These are phyloP conservation scores for Chloris gayana DNA, from an alignment of 176 grass and related monocot species.

Conservation along the genomic window DNA sequence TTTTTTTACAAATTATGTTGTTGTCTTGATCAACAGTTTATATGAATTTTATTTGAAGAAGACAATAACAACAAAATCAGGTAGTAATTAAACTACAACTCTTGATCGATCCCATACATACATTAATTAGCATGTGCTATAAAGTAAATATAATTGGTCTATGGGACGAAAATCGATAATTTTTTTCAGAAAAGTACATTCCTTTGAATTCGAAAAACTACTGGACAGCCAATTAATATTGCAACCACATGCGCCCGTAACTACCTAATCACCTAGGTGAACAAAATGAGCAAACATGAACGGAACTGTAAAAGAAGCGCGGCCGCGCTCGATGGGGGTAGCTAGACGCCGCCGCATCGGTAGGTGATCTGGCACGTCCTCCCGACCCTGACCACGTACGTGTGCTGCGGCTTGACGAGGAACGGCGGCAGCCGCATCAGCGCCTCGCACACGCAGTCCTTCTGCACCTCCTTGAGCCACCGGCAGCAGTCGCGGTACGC, in stretches of 20 bases:
- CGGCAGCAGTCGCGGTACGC: slow-evolving; percentile 74
- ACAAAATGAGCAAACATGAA: slow-evolving; percentile 28
- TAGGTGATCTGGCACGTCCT: slow-evolving; percentile 60
- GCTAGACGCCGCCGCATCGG: slow-evolving; percentile 62
- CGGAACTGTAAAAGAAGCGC: too few relatives aligned
- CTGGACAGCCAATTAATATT: not conserved
- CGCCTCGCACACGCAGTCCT: slow-evolving; percentile 77
- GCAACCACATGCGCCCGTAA: slow-evolving; percentile 1
- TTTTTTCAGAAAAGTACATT: slow-evolving; percentile 9
- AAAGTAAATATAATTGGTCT: not conserved
- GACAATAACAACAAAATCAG: too few relatives aligned
- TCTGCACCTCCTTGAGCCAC: slow-evolving; percentile 80
- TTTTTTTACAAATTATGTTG: too few relatives aligned
- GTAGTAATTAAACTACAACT: too few relatives aligned
- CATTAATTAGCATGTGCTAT: not conserved
- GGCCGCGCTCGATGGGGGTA: not conserved
- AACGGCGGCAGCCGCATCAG: slow-evolving; percentile 73
- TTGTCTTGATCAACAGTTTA: too few relatives aligned
- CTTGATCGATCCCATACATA: not conserved
- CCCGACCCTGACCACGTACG: slow-evolving; percentile 64
- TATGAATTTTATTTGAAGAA: too few relatives aligned
- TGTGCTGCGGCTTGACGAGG: slow-evolving; percentile 82
- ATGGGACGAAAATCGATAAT: too few relatives aligned
- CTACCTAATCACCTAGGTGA: slow-evolving; percentile 33
- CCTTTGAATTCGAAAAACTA: slow-evolving; percentile 22